These are phyloP conservation scores for Pythium biforme DNA, from an alignment of 352 stramenopile species.

Conservation along the genomic window DNA sequence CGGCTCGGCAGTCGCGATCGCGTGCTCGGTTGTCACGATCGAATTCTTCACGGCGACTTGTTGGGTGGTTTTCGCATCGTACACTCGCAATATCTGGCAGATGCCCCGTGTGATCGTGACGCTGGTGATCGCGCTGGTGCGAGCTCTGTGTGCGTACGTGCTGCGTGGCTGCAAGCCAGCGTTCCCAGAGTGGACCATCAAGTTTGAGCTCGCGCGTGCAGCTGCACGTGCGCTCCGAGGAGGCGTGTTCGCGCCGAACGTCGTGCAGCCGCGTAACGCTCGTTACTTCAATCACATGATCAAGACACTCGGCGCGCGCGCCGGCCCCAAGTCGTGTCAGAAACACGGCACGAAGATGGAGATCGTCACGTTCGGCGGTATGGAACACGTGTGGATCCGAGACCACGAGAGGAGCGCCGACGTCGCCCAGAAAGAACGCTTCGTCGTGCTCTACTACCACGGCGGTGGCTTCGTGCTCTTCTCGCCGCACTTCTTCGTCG, in stretches of 20 bases:
- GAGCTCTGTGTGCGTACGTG: slow-evolving; percentile 3
- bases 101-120: slow-evolving; percentile 14
- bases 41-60: not conserved
- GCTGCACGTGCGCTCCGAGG: slow-evolving; percentile 15
- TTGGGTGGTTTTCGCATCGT: slow-evolving; percentile 17
- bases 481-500: slow-evolving; percentile 42
- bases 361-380: slow-evolving; percentile 5
- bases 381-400: slow-evolving; percentile 24
- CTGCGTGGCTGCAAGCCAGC: slow-evolving; percentile 10
- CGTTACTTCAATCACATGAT: slow-evolving; percentile 14
- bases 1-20: not conserved
- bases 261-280: slow-evolving; percentile 11
- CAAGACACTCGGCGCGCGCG: slow-evolving; percentile 1
- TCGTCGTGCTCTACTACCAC: slow-evolving; percentile 43
- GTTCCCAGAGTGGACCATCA: slow-evolving; percentile 25
- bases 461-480: slow-evolving; percentile 37
- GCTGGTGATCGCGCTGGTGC: slow-evolving; percentile 7
- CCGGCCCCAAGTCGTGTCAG: slow-evolving; percentile 6
- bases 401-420: not conserved
- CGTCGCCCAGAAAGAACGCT: slow-evolving; percentile 13
- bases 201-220: slow-evolving; percentile 17
- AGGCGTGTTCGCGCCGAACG: slow-evolving; percentile 8
- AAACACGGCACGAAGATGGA: slow-evolving; percentile 14
- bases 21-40: not conserved
- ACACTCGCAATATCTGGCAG: slow-evolving; percentile 18